Percentiles rank a stretch among this genome's conserved stretches.
Evolutionary conservation across 768 basidiomycete species (phyloP).

Genomic region (Suillus spraguei): DNA sequence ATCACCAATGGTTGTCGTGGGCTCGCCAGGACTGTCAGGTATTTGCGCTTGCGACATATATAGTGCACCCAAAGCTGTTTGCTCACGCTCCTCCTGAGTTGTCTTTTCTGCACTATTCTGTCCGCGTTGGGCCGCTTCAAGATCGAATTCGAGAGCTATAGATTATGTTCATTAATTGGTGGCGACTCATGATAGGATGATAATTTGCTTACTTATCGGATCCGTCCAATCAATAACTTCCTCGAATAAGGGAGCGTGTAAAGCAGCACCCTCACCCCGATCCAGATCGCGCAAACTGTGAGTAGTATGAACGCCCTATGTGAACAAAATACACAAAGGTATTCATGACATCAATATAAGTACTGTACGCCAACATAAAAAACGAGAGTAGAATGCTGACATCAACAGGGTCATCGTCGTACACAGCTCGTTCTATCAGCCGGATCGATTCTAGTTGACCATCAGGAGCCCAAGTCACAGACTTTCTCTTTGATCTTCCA

Average conservation of each 20-base stretch:
- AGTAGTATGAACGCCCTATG: conserved; percentile 70
- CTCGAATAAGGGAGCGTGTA: conserved; percentile 83
- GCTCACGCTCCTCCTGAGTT: conserved; percentile 77
- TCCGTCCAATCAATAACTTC: conserved; percentile 88
- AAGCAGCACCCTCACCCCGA: conserved; percentile 82
- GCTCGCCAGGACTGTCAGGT: conserved; percentile 79
- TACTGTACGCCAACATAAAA: conserved; percentile 42
- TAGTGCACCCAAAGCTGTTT: conserved; percentile 71
- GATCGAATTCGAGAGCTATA: conserved; percentile 61
- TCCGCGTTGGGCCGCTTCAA: conserved; percentile 60
- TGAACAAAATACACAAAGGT: conserved; percentile 34
- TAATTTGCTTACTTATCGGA: conserved; percentile 65
- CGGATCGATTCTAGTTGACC: conserved; percentile 72
- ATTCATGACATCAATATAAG: conserved; percentile 48
- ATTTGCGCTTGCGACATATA: conserved; percentile 74
- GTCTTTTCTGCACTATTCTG: conserved; percentile 67
- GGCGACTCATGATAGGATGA: conserved; percentile 23
- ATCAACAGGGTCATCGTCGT: conserved; percentile 87
- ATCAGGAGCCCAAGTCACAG: conserved; percentile 79
- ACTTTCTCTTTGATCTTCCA: conserved; percentile 69
- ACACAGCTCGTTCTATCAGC: conserved; percentile 83
- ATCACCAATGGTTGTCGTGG: conserved; percentile 57
- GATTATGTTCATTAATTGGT: conserved; percentile 39
- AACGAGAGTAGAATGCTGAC: conserved; percentile 62
- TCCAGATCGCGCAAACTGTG: conserved; percentile 86